Base-by-base conservation (phyloP, 805 yeast genomes). In the Wickerhamiella hasegawae region DNA sequence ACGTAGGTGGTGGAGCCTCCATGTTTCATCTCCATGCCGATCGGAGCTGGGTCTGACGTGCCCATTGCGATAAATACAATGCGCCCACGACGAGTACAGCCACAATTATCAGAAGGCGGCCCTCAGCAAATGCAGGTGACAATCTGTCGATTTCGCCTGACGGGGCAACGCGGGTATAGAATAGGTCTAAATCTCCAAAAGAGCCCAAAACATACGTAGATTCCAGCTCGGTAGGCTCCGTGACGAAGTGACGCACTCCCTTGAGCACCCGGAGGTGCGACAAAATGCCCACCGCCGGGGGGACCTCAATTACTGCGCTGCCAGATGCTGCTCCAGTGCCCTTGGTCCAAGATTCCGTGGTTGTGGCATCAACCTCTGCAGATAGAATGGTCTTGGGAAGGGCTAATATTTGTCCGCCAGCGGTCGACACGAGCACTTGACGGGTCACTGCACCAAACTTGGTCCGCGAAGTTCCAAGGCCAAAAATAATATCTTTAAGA, bases 71-170 rank as follows among this genome's bases (percentile, higher is more conserved):
- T 9, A 22, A 9, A 11, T 22, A 22, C 10, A 22, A 8, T 9
- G 24, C 24, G 10, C 8, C 10, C 8, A 22, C 10, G 10, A 22
- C 10, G 31, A 85, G 59, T 0, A 65, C 60, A 0, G 57, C 54
- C 3, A 85, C 65, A 1, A 94, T 80, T 4, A 63, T 41, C 5
- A 77, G 32, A 29, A 87, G 65, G n/a, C n/a, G n/a, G 11, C 60
- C 50, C 48, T 71, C 77, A 46, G 76, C 82, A 51, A 90, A 90
- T 34, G 65, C 63, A 21, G 65, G 58, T 18, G 74, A 69, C 52
- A 87, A 63, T 34, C 71, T 62, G 57, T 87, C 98, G 56, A 81
- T 85, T 27, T 82, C 80, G 29, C 70, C 69, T 0, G 95, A 81
- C 1, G 97, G 95, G 34, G 77, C 68, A 14, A 79, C 65, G 38